phyloP scores from a whole-genome alignment of 345 rosid genomes.

The Citrus medica region DNA sequence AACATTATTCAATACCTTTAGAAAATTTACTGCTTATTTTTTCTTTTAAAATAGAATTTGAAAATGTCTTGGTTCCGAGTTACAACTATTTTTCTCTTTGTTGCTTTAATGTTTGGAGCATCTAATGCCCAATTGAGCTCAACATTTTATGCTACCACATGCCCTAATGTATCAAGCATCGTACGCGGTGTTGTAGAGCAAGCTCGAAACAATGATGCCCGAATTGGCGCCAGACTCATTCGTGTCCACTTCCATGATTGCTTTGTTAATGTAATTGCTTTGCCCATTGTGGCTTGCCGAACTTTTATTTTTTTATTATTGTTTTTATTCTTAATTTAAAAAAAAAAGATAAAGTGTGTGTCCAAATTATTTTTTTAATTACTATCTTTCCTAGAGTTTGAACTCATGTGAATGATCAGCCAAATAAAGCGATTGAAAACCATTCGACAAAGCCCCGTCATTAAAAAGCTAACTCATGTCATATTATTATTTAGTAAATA shows the following conservation, averaged over 20 bases:
- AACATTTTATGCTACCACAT: constrained; percentile 23
- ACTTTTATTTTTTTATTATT: too few species aligned
- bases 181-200: constrained; percentile 12
- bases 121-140: constrained; percentile 25
- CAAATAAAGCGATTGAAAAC: too few species aligned
- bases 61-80: constrained; percentile 7
- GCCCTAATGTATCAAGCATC: constrained; percentile 20
- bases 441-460: too few species aligned
- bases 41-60: neutral
- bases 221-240: constrained; percentile 24
- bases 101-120: constrained; percentile 9
- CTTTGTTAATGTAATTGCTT: constrained; percentile 29
- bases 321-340: too few species aligned
- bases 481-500: neutral
- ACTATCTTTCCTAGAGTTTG: too few species aligned
- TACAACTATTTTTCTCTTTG: neutral
- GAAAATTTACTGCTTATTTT: neutral
- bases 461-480: neutral
- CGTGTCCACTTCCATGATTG: constrained; percentile 42
- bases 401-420: too few species aligned
- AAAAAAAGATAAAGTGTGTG: too few species aligned
- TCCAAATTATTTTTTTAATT: too few species aligned
- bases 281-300: too few species aligned
- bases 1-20: neutral
- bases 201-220: constrained; percentile 5